Evolutionary conservation across 805 yeast genomes (phyloP).

Genomic region (Metschnikowia lachancei): DNA sequence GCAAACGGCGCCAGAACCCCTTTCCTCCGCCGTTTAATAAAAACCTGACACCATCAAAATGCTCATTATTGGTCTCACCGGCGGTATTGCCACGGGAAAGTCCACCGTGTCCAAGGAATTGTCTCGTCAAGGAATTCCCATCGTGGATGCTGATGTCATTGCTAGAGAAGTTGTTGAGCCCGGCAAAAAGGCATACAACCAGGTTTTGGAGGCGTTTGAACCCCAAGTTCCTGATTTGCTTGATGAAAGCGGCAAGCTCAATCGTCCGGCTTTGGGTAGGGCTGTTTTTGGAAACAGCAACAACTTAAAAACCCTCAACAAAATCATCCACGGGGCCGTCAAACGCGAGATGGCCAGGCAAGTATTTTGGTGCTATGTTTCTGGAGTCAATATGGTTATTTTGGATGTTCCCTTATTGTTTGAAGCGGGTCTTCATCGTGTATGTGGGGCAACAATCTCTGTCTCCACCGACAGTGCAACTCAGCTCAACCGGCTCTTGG

Average conservation of each 20-base stretch:
- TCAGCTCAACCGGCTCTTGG: conserved; percentile 62
- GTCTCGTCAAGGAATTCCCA: conserved; percentile 47
- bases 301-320: conserved; percentile 60
- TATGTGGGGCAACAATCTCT: conserved; percentile 71
- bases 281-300: conserved; percentile 70
- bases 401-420: conserved; percentile 89
- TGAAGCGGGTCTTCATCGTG: conserved; percentile 66
- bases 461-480: conserved; percentile 57
- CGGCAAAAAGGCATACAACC: conserved; percentile 64
- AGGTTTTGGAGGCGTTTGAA: conserved; percentile 61
- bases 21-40: too few species aligned
- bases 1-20: too few species aligned
- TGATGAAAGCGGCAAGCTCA: conserved; percentile 45
- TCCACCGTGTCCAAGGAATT: conserved; percentile 77
- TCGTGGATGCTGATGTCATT: conserved; percentile 88
- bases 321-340: conserved; percentile 87
- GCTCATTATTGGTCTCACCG: conserved; percentile 94
- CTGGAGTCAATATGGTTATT: conserved; percentile 58
- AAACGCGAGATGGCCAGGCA: conserved; percentile 60
- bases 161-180: conserved; percentile 87
- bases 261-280: conserved; percentile 72
- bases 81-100: conserved; percentile 97
- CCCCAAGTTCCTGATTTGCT: conserved; percentile 51
- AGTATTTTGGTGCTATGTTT: conserved; percentile 55
- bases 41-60: conserved; percentile 39